Evolutionary conservation across 2,329 filamentous ascomycete species (phyloP).

Genomic region (Colletotrichum sublineola): DNA sequence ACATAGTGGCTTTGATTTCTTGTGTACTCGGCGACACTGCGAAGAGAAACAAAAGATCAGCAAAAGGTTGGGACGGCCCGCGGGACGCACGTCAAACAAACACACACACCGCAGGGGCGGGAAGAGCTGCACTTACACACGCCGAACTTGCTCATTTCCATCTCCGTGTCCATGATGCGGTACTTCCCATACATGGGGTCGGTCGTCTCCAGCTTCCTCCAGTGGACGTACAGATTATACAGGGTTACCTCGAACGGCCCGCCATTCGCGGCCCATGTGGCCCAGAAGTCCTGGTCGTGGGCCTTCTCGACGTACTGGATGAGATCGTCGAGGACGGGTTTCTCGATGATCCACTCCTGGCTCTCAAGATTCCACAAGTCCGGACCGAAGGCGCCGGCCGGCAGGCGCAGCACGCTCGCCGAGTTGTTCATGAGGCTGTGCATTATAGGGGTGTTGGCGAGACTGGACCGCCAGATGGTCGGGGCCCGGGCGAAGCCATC

Average conservation of each 20-base stretch:
- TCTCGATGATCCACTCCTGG: conserved; percentile 30
- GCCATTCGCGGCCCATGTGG: conserved; percentile 12
- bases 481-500: conserved; percentile 17
- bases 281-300: conserved; percentile 30
- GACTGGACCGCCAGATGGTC: conserved; percentile 26
- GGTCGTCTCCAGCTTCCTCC: conserved; percentile 29
- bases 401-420: conserved; percentile 5
- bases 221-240: conserved; percentile 28
- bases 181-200: conserved; percentile 23
- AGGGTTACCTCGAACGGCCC: conserved; percentile 31
- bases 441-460: conserved; percentile 17
- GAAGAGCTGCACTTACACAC: conserved; percentile 6
- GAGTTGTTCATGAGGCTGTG: not conserved
- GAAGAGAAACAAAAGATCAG: not conserved
- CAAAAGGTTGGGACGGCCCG: not conserved
- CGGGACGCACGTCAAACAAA: too few species aligned
- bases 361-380: conserved; percentile 30
- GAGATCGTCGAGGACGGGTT: conserved; percentile 14
- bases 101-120: not conserved
- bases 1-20: not conserved
- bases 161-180: conserved; percentile 10
- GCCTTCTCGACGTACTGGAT: conserved; percentile 12
- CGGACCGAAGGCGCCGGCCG: conserved; percentile 16
- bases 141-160: conserved; percentile 26
- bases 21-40: not conserved